phyloP scores from a whole-genome alignment of 2,329 filamentous ascomycete genomes.

The Phyllosticta capitalensis region DNA sequence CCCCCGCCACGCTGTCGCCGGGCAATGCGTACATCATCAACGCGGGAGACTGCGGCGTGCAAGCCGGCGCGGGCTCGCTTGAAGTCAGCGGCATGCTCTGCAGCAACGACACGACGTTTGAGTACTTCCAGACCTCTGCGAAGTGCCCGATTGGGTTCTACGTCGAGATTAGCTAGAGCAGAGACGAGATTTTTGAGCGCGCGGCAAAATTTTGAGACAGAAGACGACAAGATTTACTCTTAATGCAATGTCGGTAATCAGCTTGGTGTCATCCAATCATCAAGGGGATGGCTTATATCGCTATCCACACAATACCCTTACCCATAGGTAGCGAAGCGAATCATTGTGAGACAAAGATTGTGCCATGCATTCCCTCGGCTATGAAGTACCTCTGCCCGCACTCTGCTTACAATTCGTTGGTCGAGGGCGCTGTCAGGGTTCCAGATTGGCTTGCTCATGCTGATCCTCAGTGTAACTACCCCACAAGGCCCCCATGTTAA shows the following conservation, averaged over 20 bases:
- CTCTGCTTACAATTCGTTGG: background rate
- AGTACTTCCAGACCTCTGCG: constrained; percentile 15
- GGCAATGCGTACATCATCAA: constrained; percentile 17
- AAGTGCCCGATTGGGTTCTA: constrained; percentile 18
- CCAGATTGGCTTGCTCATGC: background rate
- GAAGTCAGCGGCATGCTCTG: constrained; percentile 16
- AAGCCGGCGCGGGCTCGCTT: constrained; percentile 12
- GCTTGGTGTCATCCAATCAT: background rate
- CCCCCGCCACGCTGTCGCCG: constrained; percentile 14
- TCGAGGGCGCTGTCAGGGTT: background rate
- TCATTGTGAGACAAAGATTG: too few species aligned
- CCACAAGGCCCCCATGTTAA: background rate
- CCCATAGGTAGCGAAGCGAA: background rate
- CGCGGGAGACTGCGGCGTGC: constrained; percentile 13
- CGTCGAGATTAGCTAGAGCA: constrained; percentile 13
- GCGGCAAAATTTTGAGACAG: background rate
- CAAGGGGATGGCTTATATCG: background rate
- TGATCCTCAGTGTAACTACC: background rate
- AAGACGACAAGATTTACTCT: background rate
- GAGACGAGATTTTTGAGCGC: background rate
- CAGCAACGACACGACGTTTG: constrained; percentile 15
- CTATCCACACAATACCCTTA: background rate
- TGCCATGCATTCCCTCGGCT: background rate
- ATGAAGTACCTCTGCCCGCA: background rate
- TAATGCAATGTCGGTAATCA: background rate